These are phyloP conservation scores for Globisporangium apiculatum DNA, from an alignment of 352 stramenopile genomes.

Conservation along the genomic window DNA sequence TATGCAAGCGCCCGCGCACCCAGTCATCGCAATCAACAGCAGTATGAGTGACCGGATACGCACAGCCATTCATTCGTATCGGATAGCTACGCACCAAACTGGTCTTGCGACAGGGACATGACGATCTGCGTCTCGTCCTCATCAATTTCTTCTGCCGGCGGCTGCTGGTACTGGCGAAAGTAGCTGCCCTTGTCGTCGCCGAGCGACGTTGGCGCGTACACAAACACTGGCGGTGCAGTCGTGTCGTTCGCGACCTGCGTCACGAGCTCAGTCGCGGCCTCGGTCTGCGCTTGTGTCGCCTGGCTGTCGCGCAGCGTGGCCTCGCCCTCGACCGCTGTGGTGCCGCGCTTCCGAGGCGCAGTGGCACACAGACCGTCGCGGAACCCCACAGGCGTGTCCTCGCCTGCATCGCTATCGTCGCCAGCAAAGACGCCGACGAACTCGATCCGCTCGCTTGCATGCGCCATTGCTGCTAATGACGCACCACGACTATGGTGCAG, in stretches of 20 bases:
- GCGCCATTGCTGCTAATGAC: neutral
- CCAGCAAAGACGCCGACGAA: constrained; percentile 28
- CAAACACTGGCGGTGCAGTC: constrained; percentile 31
- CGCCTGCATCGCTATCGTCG: constrained; percentile 25
- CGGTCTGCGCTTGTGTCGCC: constrained; percentile 22
- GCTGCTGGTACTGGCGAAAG: constrained; percentile 14
- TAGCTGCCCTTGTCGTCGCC: constrained; percentile 8
- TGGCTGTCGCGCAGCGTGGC: constrained; percentile 44
- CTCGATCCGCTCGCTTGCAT: constrained; percentile 2
- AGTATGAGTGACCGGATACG: too few relatives aligned
- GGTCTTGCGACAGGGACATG: constrained; percentile 65
- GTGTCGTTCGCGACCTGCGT: constrained; percentile 12
- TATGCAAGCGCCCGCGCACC: neutral
- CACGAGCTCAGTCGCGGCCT: constrained; percentile 13
- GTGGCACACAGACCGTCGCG: neutral
- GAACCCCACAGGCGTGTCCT: constrained; percentile 35
- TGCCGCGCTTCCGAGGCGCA: constrained; percentile 28
- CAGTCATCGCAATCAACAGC: too few relatives aligned
- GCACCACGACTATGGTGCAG: too few relatives aligned
- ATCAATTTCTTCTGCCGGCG: constrained; percentile 34
- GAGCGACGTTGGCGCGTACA: constrained; percentile 21
- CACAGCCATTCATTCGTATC: neutral
- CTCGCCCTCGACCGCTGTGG: constrained; percentile 24
- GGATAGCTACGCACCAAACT: constrained; percentile 19
- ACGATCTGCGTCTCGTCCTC: constrained; percentile 81